Percentiles rank a stretch among this genome's conserved stretches.
Evolutionary conservation across 805 yeast genomes (phyloP).

Genomic region (Myxozyma mucilagina): DNA sequence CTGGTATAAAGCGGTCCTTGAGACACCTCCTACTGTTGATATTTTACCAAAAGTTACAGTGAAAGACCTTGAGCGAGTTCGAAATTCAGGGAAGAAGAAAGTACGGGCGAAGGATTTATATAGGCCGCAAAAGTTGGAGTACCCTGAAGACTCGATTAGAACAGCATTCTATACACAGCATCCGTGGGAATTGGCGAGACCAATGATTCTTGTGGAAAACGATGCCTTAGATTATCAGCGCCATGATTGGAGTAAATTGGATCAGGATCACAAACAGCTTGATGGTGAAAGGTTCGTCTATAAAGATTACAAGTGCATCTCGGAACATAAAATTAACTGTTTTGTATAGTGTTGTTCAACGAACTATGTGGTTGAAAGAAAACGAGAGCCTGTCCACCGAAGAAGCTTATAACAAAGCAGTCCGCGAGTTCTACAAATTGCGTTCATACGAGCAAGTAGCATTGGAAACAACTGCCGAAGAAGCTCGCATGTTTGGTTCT

Average conservation of each 20-base stretch:
- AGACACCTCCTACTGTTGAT: conserved; percentile 72
- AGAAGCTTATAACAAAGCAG: conserved; percentile 76
- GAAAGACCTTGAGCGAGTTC: conserved; percentile 32
- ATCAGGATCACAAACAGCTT: conserved; percentile 69
- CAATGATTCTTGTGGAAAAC: conserved; percentile 78
- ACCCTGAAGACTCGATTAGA: conserved; percentile 79
- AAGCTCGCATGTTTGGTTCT: conserved; percentile 82
- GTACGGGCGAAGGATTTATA: conserved; percentile 48
- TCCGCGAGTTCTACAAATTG: conserved; percentile 82
- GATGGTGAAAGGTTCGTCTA: conserved; percentile 68
- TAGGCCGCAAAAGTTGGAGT: conserved; percentile 55
- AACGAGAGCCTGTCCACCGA: conserved; percentile 36
- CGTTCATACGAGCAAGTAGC: conserved; percentile 83
- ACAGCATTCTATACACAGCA: conserved; percentile 83
- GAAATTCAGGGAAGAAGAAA: conserved; percentile 33
- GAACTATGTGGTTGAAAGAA: conserved; percentile 59
- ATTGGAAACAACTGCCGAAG: conserved; percentile 72
- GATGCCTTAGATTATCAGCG: conserved; percentile 54
- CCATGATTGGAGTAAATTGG: conserved; percentile 76
- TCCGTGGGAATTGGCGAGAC: conserved; percentile 97
- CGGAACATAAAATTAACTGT: not conserved
- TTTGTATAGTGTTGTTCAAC: conserved; percentile 61
- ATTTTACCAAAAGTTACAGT: conserved; percentile 33
- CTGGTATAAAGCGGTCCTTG: conserved; percentile 85
- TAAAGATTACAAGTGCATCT: not conserved